Evolutionary conservation across 345 rosid species (phyloP).

Genomic region (Citrus trifoliata): DNA sequence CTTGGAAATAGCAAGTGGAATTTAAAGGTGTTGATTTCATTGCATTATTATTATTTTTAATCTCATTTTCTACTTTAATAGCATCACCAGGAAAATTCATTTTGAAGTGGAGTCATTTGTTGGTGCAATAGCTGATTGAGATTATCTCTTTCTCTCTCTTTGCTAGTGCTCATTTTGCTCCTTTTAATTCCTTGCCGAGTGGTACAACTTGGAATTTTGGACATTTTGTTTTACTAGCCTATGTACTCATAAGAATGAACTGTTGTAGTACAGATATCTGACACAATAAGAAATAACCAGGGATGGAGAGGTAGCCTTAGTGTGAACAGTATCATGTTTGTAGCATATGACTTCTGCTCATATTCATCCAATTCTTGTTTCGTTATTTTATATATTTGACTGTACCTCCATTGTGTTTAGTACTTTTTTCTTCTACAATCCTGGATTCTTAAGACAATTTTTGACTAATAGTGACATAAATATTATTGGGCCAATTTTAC

Average conservation of each 20-base stretch:
- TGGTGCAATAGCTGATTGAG: not conserved
- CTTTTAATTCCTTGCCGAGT: not conserved
- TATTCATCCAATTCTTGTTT: not conserved
- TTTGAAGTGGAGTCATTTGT: not conserved
- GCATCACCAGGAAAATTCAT: not conserved
- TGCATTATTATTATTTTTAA: slow-evolving; percentile 9
- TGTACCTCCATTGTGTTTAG: not conserved
- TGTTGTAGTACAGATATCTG: not conserved
- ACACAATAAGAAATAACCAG: not conserved
- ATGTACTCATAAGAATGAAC: not conserved
- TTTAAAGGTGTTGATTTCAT: slow-evolving; percentile 72
- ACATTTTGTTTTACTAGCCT: not conserved
- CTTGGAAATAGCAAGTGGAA: slow-evolving; percentile 99
- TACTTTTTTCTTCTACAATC: not conserved
- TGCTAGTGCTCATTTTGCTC: not conserved
- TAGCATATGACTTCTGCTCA: not conserved
- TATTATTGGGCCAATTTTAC: not conserved
- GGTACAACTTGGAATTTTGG: not conserved
- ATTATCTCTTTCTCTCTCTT: not conserved
- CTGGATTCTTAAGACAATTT: not conserved
- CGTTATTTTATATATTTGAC: not conserved
- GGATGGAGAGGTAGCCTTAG: not conserved
- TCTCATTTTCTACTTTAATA: not conserved
- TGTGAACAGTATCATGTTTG: not conserved
- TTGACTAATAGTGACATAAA: not conserved